phyloP scores from a whole-genome alignment of 495 filamentous ascomycete species.

The Choiromyces venosus region DNA sequence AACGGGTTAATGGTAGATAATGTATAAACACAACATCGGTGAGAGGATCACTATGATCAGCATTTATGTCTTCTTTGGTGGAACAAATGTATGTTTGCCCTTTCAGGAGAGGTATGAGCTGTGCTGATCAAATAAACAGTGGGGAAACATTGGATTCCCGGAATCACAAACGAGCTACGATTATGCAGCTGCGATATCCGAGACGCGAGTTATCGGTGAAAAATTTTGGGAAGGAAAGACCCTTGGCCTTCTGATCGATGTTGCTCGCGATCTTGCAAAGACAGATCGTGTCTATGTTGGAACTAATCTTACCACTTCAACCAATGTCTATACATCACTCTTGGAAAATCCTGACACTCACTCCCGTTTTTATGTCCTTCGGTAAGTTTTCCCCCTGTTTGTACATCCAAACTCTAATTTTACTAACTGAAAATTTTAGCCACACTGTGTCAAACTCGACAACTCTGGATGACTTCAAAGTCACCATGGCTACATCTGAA shows the following conservation, averaged over 20 bases:
- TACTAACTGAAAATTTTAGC: slow-evolving; percentile 17
- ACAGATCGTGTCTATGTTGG: slow-evolving; percentile 48
- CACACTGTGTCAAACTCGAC: slow-evolving; percentile 50
- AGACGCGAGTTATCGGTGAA: slow-evolving; percentile 53
- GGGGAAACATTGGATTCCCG: slow-evolving; percentile 34
- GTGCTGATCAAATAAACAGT: slow-evolving; percentile 15
- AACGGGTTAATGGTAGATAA: slow-evolving; percentile 24
- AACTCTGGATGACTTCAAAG: slow-evolving; percentile 50
- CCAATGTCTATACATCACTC: slow-evolving; percentile 48
- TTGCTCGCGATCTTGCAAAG: slow-evolving; percentile 51
- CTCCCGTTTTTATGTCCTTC: slow-evolving; percentile 54
- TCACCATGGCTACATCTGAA: slow-evolving; percentile 52
- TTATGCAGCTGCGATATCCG: slow-evolving; percentile 57
- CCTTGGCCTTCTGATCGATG: slow-evolving; percentile 53
- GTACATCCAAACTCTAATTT: neutral
- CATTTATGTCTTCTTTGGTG: slow-evolving; percentile 55
- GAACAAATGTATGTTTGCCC: slow-evolving; percentile 50
- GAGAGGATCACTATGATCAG: slow-evolving; percentile 47
- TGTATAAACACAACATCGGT: slow-evolving; percentile 53
- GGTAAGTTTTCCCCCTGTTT: neutral
- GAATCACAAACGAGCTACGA: slow-evolving; percentile 53
- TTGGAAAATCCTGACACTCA: slow-evolving; percentile 54
- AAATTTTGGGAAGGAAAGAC: slow-evolving; percentile 61
- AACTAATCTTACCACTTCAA: slow-evolving; percentile 48
- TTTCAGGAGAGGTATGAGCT: too few relatives aligned